Evolutionary conservation across 169 alveolate species (phyloP), one percentile per base, ranked within the genome.

Genomic region (Amoebophrya sp.): DNA sequence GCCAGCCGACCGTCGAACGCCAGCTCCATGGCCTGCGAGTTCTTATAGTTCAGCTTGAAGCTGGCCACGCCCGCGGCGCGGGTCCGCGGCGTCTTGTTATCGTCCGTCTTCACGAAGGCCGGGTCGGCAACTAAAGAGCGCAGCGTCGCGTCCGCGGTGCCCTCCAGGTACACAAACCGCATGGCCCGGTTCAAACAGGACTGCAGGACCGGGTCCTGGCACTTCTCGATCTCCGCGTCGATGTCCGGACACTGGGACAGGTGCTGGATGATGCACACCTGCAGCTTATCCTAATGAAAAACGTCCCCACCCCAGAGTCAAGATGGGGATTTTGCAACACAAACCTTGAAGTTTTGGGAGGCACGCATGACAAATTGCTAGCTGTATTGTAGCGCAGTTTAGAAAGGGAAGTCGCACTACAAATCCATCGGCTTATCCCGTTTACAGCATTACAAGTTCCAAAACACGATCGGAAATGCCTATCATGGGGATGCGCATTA

Each of bases 131-230:
- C 83, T 7, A 66, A 1, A 25, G 32, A 7, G 35, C 83, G 83
- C 39, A 25, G 35, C 32, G 83, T 66, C 35, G 83, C 83, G 35
- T 66, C 83, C 10, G 83, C 83, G 35, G 83, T 25, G 35, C 83
- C 83, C 83, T 66, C 35, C 83, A 66, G 35, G 35, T 66, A 66
- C 83, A 66, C 83, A 25, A 7, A 66, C 83, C 83, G 83, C 83
- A 66, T 66, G 29, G 83, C 83, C 35, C 83, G 29, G 29, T 12
- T 25, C 39, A 66, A n/a, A 25, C 83, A 66, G 35, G 35, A 12
- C 35, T 66, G 83, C 83, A 66, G 18, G 32, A 66, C 83, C 35
- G 35, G 1, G 83, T 66, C 83, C 35, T 66, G 83, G 32, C 83
- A 66, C 35, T 66, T 66, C 83, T 66, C 83, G 83, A 66, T 66